phyloP scores from a whole-genome alignment of 208 protist species.

The Leishmania mexicana region DNA sequence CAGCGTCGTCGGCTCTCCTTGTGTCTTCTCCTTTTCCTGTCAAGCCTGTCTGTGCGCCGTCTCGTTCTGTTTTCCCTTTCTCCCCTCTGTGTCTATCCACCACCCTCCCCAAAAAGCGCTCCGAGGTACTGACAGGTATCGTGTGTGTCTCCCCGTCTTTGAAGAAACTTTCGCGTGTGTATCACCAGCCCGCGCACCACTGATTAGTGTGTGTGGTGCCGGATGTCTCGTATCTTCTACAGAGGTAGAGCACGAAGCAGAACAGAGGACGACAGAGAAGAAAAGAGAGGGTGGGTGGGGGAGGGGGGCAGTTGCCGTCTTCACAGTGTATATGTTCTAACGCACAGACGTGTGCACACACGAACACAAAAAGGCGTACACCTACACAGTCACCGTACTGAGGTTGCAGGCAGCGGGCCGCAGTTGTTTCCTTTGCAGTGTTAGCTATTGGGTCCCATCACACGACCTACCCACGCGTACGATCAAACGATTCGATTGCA shows the following conservation, averaged over 20 bases:
- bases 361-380: not conserved
- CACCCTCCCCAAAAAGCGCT: not conserved
- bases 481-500: not conserved
- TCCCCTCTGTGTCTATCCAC: not conserved
- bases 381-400: not conserved
- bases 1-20: not conserved
- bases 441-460: not conserved
- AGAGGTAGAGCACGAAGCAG: not conserved
- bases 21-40: not conserved
- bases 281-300: not conserved
- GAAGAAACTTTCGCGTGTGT: not conserved
- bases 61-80: not conserved
- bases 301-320: not conserved
- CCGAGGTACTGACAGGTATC: not conserved
- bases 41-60: not conserved
- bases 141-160: not conserved
- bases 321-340: not conserved
- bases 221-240: not conserved
- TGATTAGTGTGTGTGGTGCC: not conserved
- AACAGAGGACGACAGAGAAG: not conserved
- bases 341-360: not conserved
- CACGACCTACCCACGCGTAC: not conserved
- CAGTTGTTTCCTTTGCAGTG: not conserved
- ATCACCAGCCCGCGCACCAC: not conserved
- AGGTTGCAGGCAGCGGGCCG: not conserved